Percentiles rank a stretch among this genome's conserved stretches.
Conservation (phyloP, 495 filamentous ascomycete species). For the Pyronema omphalodes region DNA sequence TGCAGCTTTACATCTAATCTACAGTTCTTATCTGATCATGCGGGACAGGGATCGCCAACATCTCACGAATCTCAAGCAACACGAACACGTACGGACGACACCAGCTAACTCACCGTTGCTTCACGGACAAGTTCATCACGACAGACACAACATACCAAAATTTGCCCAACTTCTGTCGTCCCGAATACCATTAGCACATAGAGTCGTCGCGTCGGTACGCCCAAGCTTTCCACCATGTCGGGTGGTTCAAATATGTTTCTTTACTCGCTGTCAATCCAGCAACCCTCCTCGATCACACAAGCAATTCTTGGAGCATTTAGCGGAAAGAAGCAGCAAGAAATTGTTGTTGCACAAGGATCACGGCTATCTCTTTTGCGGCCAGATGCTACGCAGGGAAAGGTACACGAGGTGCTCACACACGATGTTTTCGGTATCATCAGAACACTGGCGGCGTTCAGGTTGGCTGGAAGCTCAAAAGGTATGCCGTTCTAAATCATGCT, state of each 20-base stretch:
- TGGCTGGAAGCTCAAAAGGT: constrained; percentile 95
- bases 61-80: neutral
- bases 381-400: constrained; percentile 66
- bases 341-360: constrained; percentile 83
- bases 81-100: neutral
- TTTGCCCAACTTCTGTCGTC: neutral
- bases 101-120: neutral
- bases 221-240: constrained; percentile 49
- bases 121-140: neutral
- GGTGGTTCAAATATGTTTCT: constrained; percentile 95
- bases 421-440: constrained; percentile 94
- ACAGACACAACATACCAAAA: neutral
- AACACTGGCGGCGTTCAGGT: constrained; percentile 64
- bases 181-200: neutral
- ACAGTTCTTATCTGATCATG: too few relatives aligned
- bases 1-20: too few relatives aligned
- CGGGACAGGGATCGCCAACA: neutral
- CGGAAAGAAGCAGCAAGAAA: constrained; percentile 88
- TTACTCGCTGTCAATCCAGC: constrained; percentile 87
- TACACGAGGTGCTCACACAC: constrained; percentile 67
- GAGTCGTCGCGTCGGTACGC: neutral
- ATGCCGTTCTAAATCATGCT: constrained; percentile 30
- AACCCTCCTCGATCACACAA: constrained; percentile 71
- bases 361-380: constrained; percentile 73
- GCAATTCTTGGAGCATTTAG: constrained; percentile 86